phyloP scores from a whole-genome alignment of 2,329 filamentous ascomycete genomes.

The Penicillium fuscoglaucum region DNA sequence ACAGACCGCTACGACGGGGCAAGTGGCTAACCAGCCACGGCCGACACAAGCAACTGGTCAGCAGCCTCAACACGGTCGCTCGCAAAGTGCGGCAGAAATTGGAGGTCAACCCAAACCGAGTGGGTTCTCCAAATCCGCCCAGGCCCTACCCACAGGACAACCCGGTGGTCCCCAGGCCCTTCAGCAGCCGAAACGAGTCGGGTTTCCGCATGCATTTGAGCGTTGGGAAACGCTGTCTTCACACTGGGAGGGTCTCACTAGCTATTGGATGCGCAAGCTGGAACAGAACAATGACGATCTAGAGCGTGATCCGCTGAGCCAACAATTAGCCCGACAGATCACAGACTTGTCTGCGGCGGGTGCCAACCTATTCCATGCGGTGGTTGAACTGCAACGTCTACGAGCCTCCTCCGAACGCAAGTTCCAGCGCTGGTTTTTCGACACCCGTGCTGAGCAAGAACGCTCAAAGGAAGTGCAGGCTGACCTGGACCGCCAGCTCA shows the following conservation, averaged over 20 bases:
- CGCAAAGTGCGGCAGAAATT: conserved; percentile 22
- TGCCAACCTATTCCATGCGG: conserved; percentile 94
- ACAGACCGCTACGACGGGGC: conserved; percentile 4
- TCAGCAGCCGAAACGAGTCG: conserved; percentile 54
- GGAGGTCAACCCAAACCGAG: conserved; percentile 21
- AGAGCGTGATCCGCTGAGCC: conserved; percentile 75
- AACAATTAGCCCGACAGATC: conserved; percentile 89
- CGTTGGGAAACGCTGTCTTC: conserved; percentile 96
- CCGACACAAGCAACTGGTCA: conserved; percentile 21
- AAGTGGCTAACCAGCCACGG: conserved; percentile 17
- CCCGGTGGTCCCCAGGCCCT: conserved; percentile 31
- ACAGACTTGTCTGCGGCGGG: conserved; percentile 96
- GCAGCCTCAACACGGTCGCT: conserved; percentile 22
- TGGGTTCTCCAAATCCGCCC: conserved; percentile 28
- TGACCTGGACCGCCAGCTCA: conserved; percentile 73
- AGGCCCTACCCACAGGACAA: conserved; percentile 29
- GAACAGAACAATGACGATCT: conserved; percentile 89
- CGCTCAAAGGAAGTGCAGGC: conserved; percentile 78
- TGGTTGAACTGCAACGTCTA: conserved; percentile 90
- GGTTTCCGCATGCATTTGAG: conserved; percentile 95
- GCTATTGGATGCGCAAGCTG: conserved; percentile 92
- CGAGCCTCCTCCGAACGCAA: conserved; percentile 95
- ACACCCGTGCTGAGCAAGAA: conserved; percentile 86
- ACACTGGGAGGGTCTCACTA: conserved; percentile 96
- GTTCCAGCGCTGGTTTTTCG: conserved; percentile 98